Evolutionary conservation across 805 yeast species (phyloP).

Genomic region (Kodamaea hsintzibuensis): DNA sequence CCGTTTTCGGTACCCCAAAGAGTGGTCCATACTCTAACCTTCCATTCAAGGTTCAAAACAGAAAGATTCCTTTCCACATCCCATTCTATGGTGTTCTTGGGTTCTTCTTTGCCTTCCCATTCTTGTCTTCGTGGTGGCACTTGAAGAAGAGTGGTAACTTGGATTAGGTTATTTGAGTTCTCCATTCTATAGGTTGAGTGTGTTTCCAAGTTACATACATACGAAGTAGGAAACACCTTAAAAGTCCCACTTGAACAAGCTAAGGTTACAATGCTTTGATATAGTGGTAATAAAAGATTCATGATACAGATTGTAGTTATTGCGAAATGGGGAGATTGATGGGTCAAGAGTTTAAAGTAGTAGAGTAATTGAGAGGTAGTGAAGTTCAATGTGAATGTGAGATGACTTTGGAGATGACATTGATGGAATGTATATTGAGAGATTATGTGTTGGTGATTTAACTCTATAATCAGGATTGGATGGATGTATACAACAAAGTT

Average conservation of each 20-base stretch:
- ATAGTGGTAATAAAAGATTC: neutral
- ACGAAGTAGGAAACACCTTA: neutral
- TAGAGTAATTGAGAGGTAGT: neutral
- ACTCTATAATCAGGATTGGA: no score
- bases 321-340: neutral
- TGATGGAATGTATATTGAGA: no score
- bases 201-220: neutral
- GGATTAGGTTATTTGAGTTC: slow-evolving; percentile 12
- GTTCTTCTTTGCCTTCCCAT: slow-evolving; percentile 57
- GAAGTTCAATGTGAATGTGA: no score
- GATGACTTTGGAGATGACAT: no score
- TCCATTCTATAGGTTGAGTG: neutral
- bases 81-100: slow-evolving; percentile 75
- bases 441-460: no score
- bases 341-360: neutral
- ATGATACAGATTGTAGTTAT: neutral
- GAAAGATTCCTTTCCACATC: slow-evolving; percentile 85
- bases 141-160: slow-evolving; percentile 79
- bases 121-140: slow-evolving; percentile 76
- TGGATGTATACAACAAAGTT: no score
- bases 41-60: slow-evolving; percentile 92
- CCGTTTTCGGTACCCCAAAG: slow-evolving; percentile 39
- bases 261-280: neutral
- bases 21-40: slow-evolving; percentile 84
- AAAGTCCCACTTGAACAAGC: neutral